These are phyloP conservation scores for Talaromyces proteolyticus DNA, from an alignment of 495 filamentous ascomycete genomes.

Conservation along the genomic window DNA sequence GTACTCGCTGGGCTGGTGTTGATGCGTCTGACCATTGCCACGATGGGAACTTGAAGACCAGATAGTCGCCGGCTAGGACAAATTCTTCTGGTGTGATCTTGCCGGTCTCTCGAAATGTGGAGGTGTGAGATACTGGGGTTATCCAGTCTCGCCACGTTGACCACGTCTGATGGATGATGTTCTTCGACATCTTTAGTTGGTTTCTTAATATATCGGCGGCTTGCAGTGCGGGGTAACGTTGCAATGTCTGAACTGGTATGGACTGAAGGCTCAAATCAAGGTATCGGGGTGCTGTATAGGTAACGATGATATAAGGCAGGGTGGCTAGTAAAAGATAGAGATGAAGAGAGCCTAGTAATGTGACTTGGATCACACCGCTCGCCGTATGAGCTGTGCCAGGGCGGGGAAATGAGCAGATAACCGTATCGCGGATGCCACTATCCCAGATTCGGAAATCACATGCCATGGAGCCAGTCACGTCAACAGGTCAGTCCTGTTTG, in stretches of 20 bases:
- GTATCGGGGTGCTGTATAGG: neutral
- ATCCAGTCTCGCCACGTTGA: slow-evolving; percentile 84
- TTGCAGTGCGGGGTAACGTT: neutral
- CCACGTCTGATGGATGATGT: slow-evolving; percentile 72
- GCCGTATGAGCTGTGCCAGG: slow-evolving; percentile 1
- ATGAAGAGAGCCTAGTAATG: neutral
- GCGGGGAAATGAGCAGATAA: neutral
- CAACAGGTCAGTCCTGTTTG: no score
- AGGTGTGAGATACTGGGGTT: slow-evolving; percentile 79
- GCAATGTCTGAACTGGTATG: neutral
- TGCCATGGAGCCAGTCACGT: no score
- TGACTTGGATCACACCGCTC: slow-evolving; percentile 25
- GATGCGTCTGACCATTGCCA: slow-evolving; percentile 97
- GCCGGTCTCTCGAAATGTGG: slow-evolving; percentile 87
- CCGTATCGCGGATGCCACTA: neutral
- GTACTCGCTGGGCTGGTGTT: slow-evolving; percentile 64
- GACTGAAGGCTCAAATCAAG: neutral
- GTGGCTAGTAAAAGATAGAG: slow-evolving; percentile 7
- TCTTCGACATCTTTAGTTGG: slow-evolving; percentile 17
- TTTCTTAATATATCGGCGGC: neutral
- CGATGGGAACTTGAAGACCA: slow-evolving; percentile 98
- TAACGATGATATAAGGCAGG: neutral
- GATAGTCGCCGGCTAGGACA: slow-evolving; percentile 90
- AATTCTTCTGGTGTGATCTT: slow-evolving; percentile 99
- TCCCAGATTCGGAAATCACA: neutral